Conservation (phyloP, 2,329 filamentous ascomycete species). For the Cercospora brassicicola region DNA sequence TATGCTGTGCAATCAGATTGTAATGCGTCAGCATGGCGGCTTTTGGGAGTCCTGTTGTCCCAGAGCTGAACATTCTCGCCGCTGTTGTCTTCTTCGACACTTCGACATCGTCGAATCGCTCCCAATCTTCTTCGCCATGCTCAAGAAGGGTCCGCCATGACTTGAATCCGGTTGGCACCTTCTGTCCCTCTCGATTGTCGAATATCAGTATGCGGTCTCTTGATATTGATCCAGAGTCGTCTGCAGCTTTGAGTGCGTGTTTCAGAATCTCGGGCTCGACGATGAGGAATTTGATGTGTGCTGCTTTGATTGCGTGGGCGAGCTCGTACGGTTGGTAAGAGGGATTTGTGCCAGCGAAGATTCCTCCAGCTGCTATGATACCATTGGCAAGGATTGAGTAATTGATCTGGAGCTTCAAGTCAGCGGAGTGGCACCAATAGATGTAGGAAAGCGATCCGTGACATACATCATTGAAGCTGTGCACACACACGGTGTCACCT, state of each 20-base stretch:
- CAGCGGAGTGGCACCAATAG: background rate
- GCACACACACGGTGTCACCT: constrained; percentile 56
- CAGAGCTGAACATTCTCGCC: constrained; percentile 55
- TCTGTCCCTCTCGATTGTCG: constrained; percentile 27
- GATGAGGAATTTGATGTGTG: constrained; percentile 36
- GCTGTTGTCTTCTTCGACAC: constrained; percentile 49
- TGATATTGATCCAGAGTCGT: constrained; percentile 39
- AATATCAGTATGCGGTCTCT: constrained; percentile 48
- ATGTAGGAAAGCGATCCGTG: background rate
- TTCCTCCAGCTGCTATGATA: constrained; percentile 36
- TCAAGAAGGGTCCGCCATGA: constrained; percentile 40
- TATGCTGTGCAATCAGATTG: constrained; percentile 58
- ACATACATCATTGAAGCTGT: constrained; percentile 48
- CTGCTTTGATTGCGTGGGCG: constrained; percentile 35
- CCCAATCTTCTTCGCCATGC: constrained; percentile 50
- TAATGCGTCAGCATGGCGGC: constrained; percentile 58
- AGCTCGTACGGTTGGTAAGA: constrained; percentile 40
- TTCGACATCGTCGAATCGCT: constrained; percentile 45
- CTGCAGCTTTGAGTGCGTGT: constrained; percentile 41
- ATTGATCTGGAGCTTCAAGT: constrained; percentile 12
- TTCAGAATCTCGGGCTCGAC: constrained; percentile 37
- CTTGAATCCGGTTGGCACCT: constrained; percentile 25
- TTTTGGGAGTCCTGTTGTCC: constrained; percentile 59
- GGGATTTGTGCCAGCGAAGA: constrained; percentile 41
- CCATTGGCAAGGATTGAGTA: constrained; percentile 33